Evolutionary conservation across 139 green algal species (phyloP).

Genomic region (Spirogloea muscicola): DNA sequence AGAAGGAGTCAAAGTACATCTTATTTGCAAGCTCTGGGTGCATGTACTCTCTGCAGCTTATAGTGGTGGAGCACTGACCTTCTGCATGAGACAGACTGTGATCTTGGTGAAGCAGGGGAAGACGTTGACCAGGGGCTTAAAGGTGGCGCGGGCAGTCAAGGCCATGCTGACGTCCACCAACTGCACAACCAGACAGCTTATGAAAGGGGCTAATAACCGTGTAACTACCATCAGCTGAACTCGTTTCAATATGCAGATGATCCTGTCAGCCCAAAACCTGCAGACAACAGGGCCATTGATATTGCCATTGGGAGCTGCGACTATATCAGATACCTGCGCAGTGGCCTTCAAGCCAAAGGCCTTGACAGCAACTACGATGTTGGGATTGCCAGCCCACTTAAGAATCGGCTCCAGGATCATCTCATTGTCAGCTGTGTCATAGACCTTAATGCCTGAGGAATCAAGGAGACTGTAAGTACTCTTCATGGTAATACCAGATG

Average conservation of each 20-base stretch:
- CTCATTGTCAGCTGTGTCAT: conserved; percentile 37
- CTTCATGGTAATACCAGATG: not conserved
- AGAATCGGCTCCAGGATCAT: conserved; percentile 41
- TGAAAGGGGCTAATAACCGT: too few relatives aligned
- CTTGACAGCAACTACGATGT: conserved; percentile 45
- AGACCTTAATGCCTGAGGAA: conserved; percentile 39
- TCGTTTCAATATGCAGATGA: too few relatives aligned
- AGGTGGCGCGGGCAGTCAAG: conserved; percentile 2
- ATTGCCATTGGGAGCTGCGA: too few relatives aligned
- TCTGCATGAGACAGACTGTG: conserved; percentile 34
- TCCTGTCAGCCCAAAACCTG: too few relatives aligned
- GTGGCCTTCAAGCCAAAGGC: conserved; percentile 21
- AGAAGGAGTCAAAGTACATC: too few relatives aligned
- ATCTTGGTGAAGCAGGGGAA: conserved; percentile 42
- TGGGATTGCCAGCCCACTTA: conserved; percentile 44
- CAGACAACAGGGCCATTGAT: too few relatives aligned
- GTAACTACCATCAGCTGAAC: too few relatives aligned
- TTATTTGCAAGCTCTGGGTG: too few relatives aligned
- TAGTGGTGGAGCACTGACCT: too few relatives aligned
- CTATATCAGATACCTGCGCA: too few relatives aligned
- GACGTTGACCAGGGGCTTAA: conserved; percentile 34
- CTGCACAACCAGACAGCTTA: conserved; percentile 9
- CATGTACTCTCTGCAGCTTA: too few relatives aligned
- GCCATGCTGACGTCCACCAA: conserved; percentile 18
- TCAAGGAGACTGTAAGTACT: not conserved